phyloP scores from a whole-genome alignment of 805 yeast species.

The Yamadazyma endophytica region DNA sequence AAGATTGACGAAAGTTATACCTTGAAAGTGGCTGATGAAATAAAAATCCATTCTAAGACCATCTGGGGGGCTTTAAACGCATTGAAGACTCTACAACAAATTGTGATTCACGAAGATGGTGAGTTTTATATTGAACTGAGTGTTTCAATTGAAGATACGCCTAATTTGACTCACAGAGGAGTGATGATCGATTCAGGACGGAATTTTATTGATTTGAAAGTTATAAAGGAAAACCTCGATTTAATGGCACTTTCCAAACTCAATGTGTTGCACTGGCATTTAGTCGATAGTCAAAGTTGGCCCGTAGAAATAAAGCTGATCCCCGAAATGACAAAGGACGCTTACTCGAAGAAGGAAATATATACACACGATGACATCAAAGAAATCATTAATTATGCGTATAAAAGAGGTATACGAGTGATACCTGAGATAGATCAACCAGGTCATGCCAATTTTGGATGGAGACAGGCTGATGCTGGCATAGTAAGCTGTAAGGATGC shows the following conservation, averaged over 20 bases:
- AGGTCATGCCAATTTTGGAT: conserved; percentile 40
- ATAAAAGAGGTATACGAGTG: conserved; percentile 33
- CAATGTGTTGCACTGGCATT: conserved; percentile 40
- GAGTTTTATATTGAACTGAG: conserved; percentile 26
- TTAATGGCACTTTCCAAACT: conserved; percentile 33
- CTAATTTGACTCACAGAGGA: conserved; percentile 35
- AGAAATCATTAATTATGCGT: conserved; percentile 27
- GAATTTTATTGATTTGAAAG: conserved; percentile 24
- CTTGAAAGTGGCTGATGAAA: conserved; percentile 13
- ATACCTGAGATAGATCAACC: conserved; percentile 41
- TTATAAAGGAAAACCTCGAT: conserved; percentile 32
- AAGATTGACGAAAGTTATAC: conserved; percentile 36
- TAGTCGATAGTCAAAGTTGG: conserved; percentile 39
- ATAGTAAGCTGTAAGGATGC: conserved; percentile 23
- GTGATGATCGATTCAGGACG: conserved; percentile 36
- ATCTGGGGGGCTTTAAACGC: conserved; percentile 42
- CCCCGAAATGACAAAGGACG: conserved; percentile 37
- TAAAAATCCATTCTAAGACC: conserved; percentile 26
- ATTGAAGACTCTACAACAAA: conserved; percentile 36
- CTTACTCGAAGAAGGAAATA: conserved; percentile 27
- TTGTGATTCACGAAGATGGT: conserved; percentile 24
- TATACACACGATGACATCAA: conserved; percentile 24
- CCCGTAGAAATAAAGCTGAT: conserved; percentile 26
- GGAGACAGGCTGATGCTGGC: conserved; percentile 23
- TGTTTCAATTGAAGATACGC: conserved; percentile 30